Evolutionary conservation across 768 basidiomycete genomes (phyloP), one percentile per base, ranked within the genome.

Genomic region (Amanita pallidorosea): DNA sequence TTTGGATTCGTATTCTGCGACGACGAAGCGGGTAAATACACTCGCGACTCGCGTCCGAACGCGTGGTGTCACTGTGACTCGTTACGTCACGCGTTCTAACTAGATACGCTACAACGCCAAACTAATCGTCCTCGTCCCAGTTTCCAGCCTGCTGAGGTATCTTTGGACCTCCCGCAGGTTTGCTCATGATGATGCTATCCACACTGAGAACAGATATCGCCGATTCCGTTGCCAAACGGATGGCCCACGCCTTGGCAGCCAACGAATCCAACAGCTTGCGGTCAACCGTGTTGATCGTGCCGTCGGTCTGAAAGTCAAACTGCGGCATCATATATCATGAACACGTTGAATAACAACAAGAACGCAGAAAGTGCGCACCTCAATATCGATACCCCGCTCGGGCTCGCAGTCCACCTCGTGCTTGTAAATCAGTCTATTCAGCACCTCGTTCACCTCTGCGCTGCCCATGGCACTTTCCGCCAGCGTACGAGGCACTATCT

Each of bases 101-200:
- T 11, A 38, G 5, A 38, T 41, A 11, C 15, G n/a, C 25, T 23
- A 29, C 29, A 9, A 27, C 29, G 9, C 4, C 23, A 29, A 17
- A 25, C 60, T 63, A 77, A 61, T 79, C 75, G 63, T 90, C 88
- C 22, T 83, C 84, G 56, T 91, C 89, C 88, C 88, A 91, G 63
- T 88, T 88, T 5, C 87, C 81, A 35, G 84, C 74, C 63, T 91
- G 89, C 61, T 92, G 88, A 48, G 88, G 88, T 45, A 91, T 72
- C 63, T 89, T 91, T 44, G 88, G 88, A 45, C 88, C 88, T 27
- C 88, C 88, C 0, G 88, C 87, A n/a, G 87, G 86, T 62, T 90
- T 91, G 70, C 87, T 89, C 81, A 94, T 92, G 70, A 97, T 96
- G 64, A 98, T 97, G 61, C 88, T 91, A 68, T 99, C 96, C 6